Evolutionary conservation across 2,329 filamentous ascomycete genomes (phyloP), one percentile per base, ranked within the genome.

Genomic region (Allantophomopsis lycopodina): DNA sequence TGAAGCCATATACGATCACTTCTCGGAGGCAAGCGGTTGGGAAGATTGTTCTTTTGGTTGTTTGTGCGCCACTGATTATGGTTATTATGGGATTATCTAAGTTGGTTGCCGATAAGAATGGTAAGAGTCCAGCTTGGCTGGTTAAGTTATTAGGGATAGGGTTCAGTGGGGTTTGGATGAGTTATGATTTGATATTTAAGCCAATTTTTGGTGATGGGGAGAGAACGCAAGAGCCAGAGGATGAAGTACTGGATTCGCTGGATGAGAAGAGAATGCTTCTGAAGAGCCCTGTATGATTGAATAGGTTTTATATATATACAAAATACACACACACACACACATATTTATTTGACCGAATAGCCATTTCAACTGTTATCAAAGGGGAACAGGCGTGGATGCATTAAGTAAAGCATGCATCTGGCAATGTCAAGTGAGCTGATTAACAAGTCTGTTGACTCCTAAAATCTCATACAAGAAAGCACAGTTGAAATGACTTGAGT

Each of bases 151-250:
- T 69, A 41, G 68, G 65, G 1, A 56, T 64, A 2, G 11, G 81
- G 2, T 76, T 81, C 42, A 66, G 60, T 2, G 54, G 65, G 0
- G 59, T 77, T 48, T 88, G 82, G 83, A 51, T 48, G 35, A 68
- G 60, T 36, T 85, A 87, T 59, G 81, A 86, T 60, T 44, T 38
- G 0, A 53, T 74, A 14, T 79, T 81, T 48, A 79, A 75, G 56
- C 62, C 60, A 1, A 32, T 79, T 0, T 95, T 93, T 65, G 89
- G 89, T 1, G 83, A 96, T 54, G 91, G 91, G 0, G 89, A 96
- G 66, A 73, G 71, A 50, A 79, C 75, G 31, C 40, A 48, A 34
- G 37, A 36, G 11, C 36, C 33, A 7, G 36, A 43, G 31, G 44
- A 44, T 28, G 23, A 28, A 10, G 10, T 5, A 28, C 7, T 28